Evolutionary conservation across 192 early-diverging fungal species (phyloP), one percentile per base, ranked within the genome.

Genomic region (Phycomyces blakesleeanus): DNA sequence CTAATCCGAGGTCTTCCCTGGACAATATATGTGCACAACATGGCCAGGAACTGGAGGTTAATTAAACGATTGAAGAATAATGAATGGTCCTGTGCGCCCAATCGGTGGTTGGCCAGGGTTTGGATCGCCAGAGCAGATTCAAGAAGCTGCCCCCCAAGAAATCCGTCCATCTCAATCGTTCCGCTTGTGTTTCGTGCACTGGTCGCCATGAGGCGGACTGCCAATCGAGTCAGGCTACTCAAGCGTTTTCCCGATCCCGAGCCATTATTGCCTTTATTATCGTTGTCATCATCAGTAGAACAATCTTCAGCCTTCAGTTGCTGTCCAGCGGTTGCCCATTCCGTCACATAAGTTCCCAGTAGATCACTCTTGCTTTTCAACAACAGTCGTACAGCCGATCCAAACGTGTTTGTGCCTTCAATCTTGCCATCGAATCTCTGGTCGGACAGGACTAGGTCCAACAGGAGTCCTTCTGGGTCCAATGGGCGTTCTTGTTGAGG

Each of bases 341-440:
- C 40, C 15, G 42, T 39, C 54, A 65, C 26, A 18, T 65, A 65
- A 14, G 63, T 65, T 44, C 56, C 20, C 12, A 65, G n/a, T 9
- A 65, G 55, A 16, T 55, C 63, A 37, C 8, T 37, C 49, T 65
- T 65, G 37, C 63, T 65, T 34, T 65, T 57, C 18, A 65, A 12
- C 25, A 65, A 27, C 12, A 65, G 42, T 56, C 56, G 55, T 9
- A 65, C 42, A 37, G 54, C 54, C 34, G 41, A 55, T 27, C 54
- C 39, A 22, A 65, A 65, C 47, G 63, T 57, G 21, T 49, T 65
- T 21, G 53, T 38, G n/a, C 62, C 62, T 38, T 65, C 63, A 6
- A 65, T 57, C 22, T 65, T 65, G 24, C 63, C 63, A 37, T 57
- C 63, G 39, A 65, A 65, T 27, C 63, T 34, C 39, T 42, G 63